Conservation (phyloP, 192 early-diverging fungal species). For the Anaeromyces robustus region DNA sequence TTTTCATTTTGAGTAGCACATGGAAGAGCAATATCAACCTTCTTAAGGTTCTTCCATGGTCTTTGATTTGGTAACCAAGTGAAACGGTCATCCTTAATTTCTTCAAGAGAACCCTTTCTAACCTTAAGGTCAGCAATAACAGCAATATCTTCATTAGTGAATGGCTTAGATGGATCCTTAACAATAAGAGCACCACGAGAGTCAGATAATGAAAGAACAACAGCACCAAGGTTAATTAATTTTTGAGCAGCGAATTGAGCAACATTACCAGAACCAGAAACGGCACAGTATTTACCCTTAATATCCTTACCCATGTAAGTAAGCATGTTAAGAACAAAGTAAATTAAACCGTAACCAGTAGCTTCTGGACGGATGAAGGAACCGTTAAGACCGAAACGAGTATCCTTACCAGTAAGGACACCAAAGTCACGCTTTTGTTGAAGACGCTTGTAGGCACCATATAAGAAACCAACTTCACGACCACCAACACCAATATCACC, state of each 20-base stretch:
- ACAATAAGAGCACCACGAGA: background rate
- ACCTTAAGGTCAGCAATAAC: background rate
- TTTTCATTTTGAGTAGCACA: too few species aligned
- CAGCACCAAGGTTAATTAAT: background rate
- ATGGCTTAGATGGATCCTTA: background rate
- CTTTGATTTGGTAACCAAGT: background rate
- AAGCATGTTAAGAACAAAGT: constrained; percentile 28
- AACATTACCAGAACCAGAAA: background rate
- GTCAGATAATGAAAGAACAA: background rate
- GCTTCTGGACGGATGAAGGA: too few species aligned
- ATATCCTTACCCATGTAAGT: background rate
- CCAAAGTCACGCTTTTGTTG: too few species aligned
- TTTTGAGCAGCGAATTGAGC: background rate
- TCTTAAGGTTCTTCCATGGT: background rate
- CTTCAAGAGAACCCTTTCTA: background rate
- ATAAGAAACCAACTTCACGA: constrained; percentile 32
- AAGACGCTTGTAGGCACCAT: constrained; percentile 13
- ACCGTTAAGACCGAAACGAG: constrained; percentile 3
- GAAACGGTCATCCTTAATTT: background rate
- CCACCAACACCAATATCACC: constrained; percentile 3
- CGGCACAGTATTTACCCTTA: background rate
- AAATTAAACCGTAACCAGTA: too few species aligned
- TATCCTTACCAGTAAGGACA: constrained; percentile 30
- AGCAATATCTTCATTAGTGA: background rate
- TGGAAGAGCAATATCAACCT: background rate